Base-by-base conservation (phyloP, 192 early-diverging fungal genomes). In the Entrophospora sp. region DNA sequence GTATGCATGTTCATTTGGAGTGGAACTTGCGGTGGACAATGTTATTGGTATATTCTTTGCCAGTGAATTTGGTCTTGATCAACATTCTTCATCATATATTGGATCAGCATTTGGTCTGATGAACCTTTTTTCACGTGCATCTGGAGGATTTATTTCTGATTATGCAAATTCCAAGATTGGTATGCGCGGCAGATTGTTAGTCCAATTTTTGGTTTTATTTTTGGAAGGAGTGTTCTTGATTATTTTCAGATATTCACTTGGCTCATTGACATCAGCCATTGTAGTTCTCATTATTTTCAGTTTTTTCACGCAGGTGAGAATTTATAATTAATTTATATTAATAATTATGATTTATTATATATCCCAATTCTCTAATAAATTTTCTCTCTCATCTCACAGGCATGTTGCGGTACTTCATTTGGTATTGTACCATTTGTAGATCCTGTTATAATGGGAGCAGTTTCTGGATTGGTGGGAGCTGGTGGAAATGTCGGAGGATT, bases 1-100 rank as follows among this genome's bases (percentile, higher is more conserved):
- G 34, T 87, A 87, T 43, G 79, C 82, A 5, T 88, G 84, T 66
- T 75, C 69, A 7, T 87, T 87, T 68, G 85, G 85, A 25, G 73
- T 84, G 5, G 85, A 87, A 71, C 67, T 87, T 27, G 71, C 81
- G 14, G 71, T 87, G 9, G 85, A 87, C 69, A 75, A 73, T 35
- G 72, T 78, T 49, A 72, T 87, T 30, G 78, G 71, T 6, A 53
- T 46, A n/a, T 84, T 81, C 37, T 81, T 82, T 43, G 45, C 67
- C 16, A 52, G 18, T 1, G 69, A 73, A 20, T 87, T 83, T 46
- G 38, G 61, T 0, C 67, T 83, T 31, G 52, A 56, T 22, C 71
- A 78, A 37, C 69, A 64, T 1, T 71, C 63, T 24, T 80, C 79
- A n/a, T n/a, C 75, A 7, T 85, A 80, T 67, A 59, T 84, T 49